phyloP scores from a whole-genome alignment of 169 alveolate genomes.

The Eimeria sp. region DNA sequence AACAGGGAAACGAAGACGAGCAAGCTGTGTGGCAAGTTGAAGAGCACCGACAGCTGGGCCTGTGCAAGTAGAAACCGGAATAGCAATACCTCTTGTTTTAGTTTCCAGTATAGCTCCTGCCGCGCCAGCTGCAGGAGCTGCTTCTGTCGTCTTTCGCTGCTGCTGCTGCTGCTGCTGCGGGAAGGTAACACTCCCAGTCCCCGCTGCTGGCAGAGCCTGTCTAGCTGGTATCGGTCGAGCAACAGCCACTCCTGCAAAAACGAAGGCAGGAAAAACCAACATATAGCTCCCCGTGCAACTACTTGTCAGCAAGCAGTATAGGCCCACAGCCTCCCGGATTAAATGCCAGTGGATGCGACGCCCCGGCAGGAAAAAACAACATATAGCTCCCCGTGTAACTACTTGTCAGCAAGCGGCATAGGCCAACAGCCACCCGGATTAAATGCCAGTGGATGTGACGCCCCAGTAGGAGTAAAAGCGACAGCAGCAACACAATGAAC shows the following conservation, averaged over 20 bases:
- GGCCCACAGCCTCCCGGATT: not conserved
- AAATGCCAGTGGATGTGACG: not conserved
- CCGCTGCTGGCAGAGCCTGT: constrained; percentile 82
- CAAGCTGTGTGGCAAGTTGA: not conserved
- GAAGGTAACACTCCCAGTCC: constrained; percentile 74
- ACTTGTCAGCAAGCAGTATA: not conserved
- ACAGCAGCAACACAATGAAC: not conserved
- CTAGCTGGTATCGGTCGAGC: constrained; percentile 77
- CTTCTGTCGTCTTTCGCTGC: constrained; percentile 76
- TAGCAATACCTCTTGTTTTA: constrained; percentile 66
- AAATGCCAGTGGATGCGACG: not conserved
- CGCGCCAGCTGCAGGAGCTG: constrained; percentile 73
- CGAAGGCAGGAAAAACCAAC: constrained; percentile 34
- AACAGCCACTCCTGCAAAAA: constrained; percentile 62
- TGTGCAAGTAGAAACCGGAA: not conserved
- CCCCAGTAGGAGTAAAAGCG: not conserved
- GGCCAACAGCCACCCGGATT: not conserved
- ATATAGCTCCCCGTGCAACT: not conserved
- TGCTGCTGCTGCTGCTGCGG: constrained; percentile 73
- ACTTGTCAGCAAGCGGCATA: not conserved
- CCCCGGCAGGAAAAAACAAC: not conserved
- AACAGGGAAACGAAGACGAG: not conserved
- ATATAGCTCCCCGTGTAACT: not conserved
- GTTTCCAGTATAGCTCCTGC: constrained; percentile 71
- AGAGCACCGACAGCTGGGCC: not conserved